Conservation (phyloP, 1,284 basidiomycete species). For the Microbotryum violaceum region DNA sequence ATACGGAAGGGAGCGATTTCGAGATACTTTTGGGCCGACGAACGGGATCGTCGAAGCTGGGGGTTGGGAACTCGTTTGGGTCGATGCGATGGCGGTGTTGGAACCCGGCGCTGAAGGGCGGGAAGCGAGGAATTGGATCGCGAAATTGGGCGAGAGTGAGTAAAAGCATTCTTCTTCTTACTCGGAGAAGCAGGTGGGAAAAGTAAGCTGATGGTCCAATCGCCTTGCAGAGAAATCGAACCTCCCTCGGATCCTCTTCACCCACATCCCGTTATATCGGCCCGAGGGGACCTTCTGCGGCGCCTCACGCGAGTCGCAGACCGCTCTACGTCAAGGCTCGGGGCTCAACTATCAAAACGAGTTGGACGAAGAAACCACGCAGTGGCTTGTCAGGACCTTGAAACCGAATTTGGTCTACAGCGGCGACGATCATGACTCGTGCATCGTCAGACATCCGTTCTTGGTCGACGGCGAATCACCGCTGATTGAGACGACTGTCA, state of each 20-base stretch:
- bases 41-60: slow-evolving; percentile 65
- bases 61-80: slow-evolving; percentile 43
- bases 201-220: not conserved
- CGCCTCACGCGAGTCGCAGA: slow-evolving; percentile 56
- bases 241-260: slow-evolving; percentile 58
- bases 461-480: slow-evolving; percentile 1
- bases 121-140: slow-evolving; percentile 21
- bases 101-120: slow-evolving; percentile 25
- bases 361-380: slow-evolving; percentile 61
- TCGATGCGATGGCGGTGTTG: slow-evolving; percentile 36
- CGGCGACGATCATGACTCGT: slow-evolving; percentile 84
- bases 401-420: slow-evolving; percentile 64
- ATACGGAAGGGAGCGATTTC: slow-evolving; percentile 56
- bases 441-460: slow-evolving; percentile 57
- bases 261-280: slow-evolving; percentile 72
- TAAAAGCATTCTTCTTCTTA: not conserved
- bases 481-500: slow-evolving; percentile 24
- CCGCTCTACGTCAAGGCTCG: slow-evolving; percentile 61
- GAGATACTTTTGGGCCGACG: slow-evolving; percentile 55
- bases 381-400: slow-evolving; percentile 59
- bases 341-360: slow-evolving; percentile 76
- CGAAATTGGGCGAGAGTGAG: slow-evolving; percentile 18
- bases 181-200: not conserved
- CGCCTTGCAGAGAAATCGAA: not conserved
- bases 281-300: slow-evolving; percentile 65